Conservation (phyloP, 192 early-diverging fungal species). For the Backusella mclennaniae region DNA sequence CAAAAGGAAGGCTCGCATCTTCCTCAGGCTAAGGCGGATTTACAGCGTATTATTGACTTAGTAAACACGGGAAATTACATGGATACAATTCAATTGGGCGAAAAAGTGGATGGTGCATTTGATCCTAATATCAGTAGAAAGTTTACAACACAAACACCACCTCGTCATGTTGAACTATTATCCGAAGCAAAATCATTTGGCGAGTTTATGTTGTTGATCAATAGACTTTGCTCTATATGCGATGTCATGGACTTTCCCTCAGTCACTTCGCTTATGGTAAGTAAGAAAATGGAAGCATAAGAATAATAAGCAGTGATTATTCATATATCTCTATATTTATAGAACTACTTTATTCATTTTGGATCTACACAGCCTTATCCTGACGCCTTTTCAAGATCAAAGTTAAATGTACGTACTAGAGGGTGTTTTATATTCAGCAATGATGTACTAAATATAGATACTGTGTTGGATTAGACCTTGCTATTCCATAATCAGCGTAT, state of each 20-base stretch:
- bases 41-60: conserved; percentile 12
- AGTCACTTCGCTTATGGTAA: conserved; percentile 45
- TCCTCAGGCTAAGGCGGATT: conserved; percentile 28
- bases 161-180: conserved; percentile 52
- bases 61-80: conserved; percentile 18
- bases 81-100: conserved; percentile 28
- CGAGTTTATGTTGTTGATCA: conserved; percentile 36
- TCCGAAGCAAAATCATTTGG: conserved; percentile 40
- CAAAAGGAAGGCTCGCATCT: conserved; percentile 44
- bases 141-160: conserved; percentile 59
- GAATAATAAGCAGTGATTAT: background rate
- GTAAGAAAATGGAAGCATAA: background rate
- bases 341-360: conserved; percentile 55
- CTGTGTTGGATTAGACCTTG: conserved; percentile 31
- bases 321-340: background rate
- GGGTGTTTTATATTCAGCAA: background rate
- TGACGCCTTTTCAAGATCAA: conserved; percentile 54
- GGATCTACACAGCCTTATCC: conserved; percentile 44
- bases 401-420: conserved; percentile 31
- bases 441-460: background rate
- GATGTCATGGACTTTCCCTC: conserved; percentile 42
- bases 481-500: conserved; percentile 38
- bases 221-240: conserved; percentile 37
- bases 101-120: conserved; percentile 50
- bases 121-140: conserved; percentile 64